phyloP scores from a whole-genome alignment of 805 yeast genomes.

The Candida sithepensis region DNA sequence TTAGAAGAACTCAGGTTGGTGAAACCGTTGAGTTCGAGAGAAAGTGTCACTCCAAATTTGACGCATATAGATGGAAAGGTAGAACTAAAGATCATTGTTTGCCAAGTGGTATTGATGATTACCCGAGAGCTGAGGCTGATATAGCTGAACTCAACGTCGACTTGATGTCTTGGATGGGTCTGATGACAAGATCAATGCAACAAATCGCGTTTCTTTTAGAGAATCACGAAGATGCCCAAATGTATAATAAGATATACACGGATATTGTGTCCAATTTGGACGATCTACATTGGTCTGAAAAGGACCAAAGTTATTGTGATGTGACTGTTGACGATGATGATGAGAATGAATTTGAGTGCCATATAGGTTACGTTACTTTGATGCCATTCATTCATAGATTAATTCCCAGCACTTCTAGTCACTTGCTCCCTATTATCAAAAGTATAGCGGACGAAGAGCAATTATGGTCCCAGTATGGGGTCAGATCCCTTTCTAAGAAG shows the following conservation, averaged over 20 bases:
- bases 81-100: slow-evolving; percentile 80
- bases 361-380: slow-evolving; percentile 80
- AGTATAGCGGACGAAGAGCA: slow-evolving; percentile 65
- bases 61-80: slow-evolving; percentile 91
- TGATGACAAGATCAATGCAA: slow-evolving; percentile 81
- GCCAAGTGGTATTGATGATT: slow-evolving; percentile 94
- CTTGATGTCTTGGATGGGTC: slow-evolving; percentile 87
- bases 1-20: slow-evolving; percentile 77
- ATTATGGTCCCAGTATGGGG: slow-evolving; percentile 75
- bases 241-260: slow-evolving; percentile 49
- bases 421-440: slow-evolving; percentile 50
- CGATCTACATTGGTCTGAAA: slow-evolving; percentile 74
- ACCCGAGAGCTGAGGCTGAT: slow-evolving; percentile 87
- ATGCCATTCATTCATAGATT: slow-evolving; percentile 80
- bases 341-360: slow-evolving; percentile 67
- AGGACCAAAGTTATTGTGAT: slow-evolving; percentile 74
- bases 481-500: slow-evolving; percentile 71
- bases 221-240: slow-evolving; percentile 52
- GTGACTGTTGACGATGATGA: slow-evolving; percentile 73
- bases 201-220: slow-evolving; percentile 64
- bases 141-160: slow-evolving; percentile 90
- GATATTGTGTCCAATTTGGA: slow-evolving; percentile 65
- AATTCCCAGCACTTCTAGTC: slow-evolving; percentile 44
- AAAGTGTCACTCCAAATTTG: slow-evolving; percentile 44
- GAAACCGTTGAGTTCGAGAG: slow-evolving; percentile 69